Percentiles rank a stretch among this genome's conserved stretches.
Conservation (phyloP, 305 asterid species). For the Rubia tinctorum region DNA sequence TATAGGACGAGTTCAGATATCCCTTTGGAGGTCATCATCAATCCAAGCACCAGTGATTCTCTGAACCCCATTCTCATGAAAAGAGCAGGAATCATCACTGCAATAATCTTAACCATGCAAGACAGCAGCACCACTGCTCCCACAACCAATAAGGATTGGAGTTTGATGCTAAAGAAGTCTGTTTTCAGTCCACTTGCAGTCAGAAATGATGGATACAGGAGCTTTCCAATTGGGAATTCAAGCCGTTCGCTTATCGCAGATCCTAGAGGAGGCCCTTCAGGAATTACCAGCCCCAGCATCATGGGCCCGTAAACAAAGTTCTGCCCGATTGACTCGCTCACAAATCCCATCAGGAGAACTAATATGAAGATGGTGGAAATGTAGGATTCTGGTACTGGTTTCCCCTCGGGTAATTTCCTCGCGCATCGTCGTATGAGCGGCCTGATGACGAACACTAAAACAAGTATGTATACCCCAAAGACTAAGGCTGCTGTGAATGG, state of each 20-base stretch:
- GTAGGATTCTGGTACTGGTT: slow-evolving; percentile 35
- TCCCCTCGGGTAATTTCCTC: slow-evolving; percentile 37
- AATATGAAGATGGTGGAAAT: slow-evolving; percentile 31
- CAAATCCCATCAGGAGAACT: slow-evolving; percentile 27
- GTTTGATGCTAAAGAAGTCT: slow-evolving; percentile 40
- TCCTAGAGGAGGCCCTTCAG: slow-evolving; percentile 50
- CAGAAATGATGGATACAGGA: slow-evolving; percentile 62
- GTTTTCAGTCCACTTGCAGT: slow-evolving; percentile 76
- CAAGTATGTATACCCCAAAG: slow-evolving; percentile 12
- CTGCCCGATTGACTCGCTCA: slow-evolving; percentile 66
- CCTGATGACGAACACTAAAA: slow-evolving; percentile 21
- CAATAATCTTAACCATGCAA: slow-evolving; percentile 34
- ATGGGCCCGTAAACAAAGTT: slow-evolving; percentile 50
- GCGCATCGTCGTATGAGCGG: slow-evolving; percentile 29
- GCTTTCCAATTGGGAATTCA: slow-evolving; percentile 52
- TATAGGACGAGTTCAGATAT: slow-evolving; percentile 56
- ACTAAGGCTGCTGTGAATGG: slow-evolving; percentile 19
- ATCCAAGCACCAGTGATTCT: slow-evolving; percentile 60
- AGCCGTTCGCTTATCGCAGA: slow-evolving; percentile 45
- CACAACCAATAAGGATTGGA: slow-evolving; percentile 39
- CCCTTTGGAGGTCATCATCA: slow-evolving; percentile 60
- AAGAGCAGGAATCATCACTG: slow-evolving; percentile 32
- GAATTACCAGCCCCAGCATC: slow-evolving; percentile 30
- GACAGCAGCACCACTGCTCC: slow-evolving; percentile 23
- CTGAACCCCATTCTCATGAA: slow-evolving; percentile 29